A percentile compares a stretch with the other conserved stretches of the same genome.
These are phyloP conservation scores for Celoporthe dispersa DNA, from an alignment of 2,329 filamentous ascomycete genomes.

Conservation along the genomic window DNA sequence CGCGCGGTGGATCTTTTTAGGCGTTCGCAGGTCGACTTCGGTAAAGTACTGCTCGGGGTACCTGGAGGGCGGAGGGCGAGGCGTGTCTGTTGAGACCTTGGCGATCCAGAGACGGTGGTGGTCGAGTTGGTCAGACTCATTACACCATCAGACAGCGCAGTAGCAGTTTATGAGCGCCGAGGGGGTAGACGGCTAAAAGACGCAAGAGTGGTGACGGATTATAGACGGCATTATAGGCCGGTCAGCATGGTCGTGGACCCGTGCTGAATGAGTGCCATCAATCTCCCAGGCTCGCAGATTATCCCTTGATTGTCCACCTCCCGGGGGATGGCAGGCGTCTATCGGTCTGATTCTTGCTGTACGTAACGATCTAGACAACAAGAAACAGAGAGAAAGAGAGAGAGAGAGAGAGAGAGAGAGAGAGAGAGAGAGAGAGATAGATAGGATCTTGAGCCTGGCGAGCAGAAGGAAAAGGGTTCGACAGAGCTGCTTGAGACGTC, in stretches of 20 bases:
- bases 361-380: slow-evolving; percentile 3
- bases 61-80: background rate
- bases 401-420: too few species aligned
- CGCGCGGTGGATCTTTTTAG: background rate
- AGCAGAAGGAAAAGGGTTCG: background rate
- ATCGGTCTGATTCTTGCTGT: slow-evolving; percentile 3
- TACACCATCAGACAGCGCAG: slow-evolving; percentile 1
- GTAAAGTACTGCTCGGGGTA: background rate
- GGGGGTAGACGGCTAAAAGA: slow-evolving; percentile 11
- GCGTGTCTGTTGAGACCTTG: background rate
- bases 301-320: background rate
- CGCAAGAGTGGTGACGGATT: slow-evolving; percentile 15
- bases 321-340: slow-evolving; percentile 10
- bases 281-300: background rate
- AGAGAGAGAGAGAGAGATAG: too few species aligned
- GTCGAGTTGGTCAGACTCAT: slow-evolving; percentile 11
- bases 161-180: background rate
- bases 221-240: slow-evolving; percentile 24
- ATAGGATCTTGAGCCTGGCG: background rate
- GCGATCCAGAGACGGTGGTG: background rate
- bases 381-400: too few species aligned
- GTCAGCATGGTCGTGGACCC: slow-evolving; percentile 25
- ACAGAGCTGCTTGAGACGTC: slow-evolving; percentile 18
- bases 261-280: slow-evolving; percentile 26
- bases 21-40: background rate